phyloP scores from a whole-genome alignment of 2,329 filamentous ascomycete genomes.

The Blumeria hordei region DNA sequence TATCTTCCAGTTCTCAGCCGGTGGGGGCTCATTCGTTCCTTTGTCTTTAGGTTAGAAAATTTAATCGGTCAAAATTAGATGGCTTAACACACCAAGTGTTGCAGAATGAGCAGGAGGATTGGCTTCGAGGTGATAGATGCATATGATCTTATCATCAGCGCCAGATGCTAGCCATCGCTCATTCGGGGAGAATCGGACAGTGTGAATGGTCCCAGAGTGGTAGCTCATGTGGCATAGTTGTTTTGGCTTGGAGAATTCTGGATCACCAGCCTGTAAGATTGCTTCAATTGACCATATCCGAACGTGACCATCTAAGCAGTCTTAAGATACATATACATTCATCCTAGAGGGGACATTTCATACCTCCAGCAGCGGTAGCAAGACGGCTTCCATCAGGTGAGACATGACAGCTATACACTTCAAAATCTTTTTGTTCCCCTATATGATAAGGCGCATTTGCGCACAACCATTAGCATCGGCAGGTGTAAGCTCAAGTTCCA shows the following conservation, averaged over 20 bases:
- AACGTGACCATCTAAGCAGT: slow-evolving; percentile 58
- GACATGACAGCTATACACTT: slow-evolving; percentile 95
- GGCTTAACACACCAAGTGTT: slow-evolving; percentile 42
- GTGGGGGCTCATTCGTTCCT: slow-evolving; percentile 67
- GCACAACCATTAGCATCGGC: slow-evolving; percentile 9
- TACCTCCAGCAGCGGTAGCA: slow-evolving; percentile 81
- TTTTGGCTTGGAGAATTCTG: slow-evolving; percentile 51
- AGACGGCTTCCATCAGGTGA: slow-evolving; percentile 82
- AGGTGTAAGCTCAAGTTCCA: neutral
- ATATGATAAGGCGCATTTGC: slow-evolving; percentile 9
- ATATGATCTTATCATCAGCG: slow-evolving; percentile 96
- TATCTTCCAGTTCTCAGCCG: slow-evolving; percentile 95
- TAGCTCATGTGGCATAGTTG: slow-evolving; percentile 97
- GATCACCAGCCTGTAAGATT: slow-evolving; percentile 56
- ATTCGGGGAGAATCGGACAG: slow-evolving; percentile 88
- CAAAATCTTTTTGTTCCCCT: slow-evolving; percentile 94
- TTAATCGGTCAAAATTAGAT: neutral
- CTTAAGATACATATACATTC: neutral
- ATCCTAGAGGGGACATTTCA: slow-evolving; percentile 11
- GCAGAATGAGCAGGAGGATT: slow-evolving; percentile 52
- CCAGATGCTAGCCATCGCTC: slow-evolving; percentile 89
- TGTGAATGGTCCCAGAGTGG: slow-evolving; percentile 90
- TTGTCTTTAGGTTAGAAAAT: neutral
- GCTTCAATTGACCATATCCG: slow-evolving; percentile 95
- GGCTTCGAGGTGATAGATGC: slow-evolving; percentile 70